Percentiles rank a stretch among this genome's conserved stretches.
Conservation (phyloP, 768 basidiomycete species). For the Leccinum subtestaceum region DNA sequence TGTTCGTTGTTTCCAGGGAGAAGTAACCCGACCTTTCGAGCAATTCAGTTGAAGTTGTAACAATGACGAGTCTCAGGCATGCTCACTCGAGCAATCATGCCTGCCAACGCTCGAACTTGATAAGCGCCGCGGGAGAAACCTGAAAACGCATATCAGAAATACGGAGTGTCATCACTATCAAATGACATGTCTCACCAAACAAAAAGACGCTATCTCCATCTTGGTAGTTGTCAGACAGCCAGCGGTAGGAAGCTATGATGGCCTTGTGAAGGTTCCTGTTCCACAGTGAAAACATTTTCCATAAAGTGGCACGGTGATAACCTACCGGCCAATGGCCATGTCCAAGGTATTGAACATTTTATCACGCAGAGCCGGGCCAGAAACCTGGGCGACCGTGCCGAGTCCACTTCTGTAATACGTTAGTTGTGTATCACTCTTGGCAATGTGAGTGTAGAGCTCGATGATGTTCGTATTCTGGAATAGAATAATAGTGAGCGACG, state of each 20-base stretch:
- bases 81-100: conserved; percentile 41
- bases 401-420: conserved; percentile 44
- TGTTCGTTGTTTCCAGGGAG: conserved; percentile 39
- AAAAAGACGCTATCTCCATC: conserved; percentile 40
- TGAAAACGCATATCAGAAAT: conserved; percentile 15
- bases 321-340: conserved; percentile 37
- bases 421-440: conserved; percentile 34
- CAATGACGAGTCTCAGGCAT: not conserved
- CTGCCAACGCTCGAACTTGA: conserved; percentile 42
- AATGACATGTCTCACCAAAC: conserved; percentile 31
- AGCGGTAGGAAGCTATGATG: conserved; percentile 37
- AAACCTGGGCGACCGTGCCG: conserved; percentile 33
- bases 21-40: conserved; percentile 38
- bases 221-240: conserved; percentile 40
- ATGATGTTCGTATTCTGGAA: conserved; percentile 40
- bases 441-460: conserved; percentile 36
- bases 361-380: conserved; percentile 15
- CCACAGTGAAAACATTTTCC: not conserved
- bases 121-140: conserved; percentile 51
- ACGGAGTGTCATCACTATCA: not conserved
- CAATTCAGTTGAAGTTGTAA: not conserved
- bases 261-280: conserved; percentile 36
- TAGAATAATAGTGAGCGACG: not conserved
- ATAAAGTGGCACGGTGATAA: not conserved
- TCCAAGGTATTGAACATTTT: conserved; percentile 31